Conservation (phyloP, 345 rosid genomes). For the Noccaea bulbosa region DNA sequence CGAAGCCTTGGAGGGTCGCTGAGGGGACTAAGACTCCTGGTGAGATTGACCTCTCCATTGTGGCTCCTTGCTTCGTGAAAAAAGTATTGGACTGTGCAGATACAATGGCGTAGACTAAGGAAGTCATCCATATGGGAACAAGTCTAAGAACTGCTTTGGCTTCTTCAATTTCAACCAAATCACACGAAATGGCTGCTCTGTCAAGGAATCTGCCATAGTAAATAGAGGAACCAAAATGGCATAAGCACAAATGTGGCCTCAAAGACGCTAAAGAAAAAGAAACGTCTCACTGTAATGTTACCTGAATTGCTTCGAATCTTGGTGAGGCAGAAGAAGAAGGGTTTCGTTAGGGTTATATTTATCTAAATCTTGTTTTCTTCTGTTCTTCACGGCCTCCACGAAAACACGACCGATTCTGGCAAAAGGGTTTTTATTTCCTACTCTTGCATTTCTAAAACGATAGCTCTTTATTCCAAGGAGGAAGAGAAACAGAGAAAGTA, state of each 20-base stretch:
- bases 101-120: conserved; percentile 52
- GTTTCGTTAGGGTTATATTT: conserved; percentile 16
- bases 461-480: conserved; percentile 42
- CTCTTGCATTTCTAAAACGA: conserved; percentile 16
- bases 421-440: conserved; percentile 29
- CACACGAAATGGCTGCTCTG: conserved; percentile 47
- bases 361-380: not conserved
- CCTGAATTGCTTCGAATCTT: conserved; percentile 50
- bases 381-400: conserved; percentile 39
- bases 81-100: conserved; percentile 57
- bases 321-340: conserved; percentile 27
- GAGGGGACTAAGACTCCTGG: conserved; percentile 48
- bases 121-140: conserved; percentile 55
- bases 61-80: conserved; percentile 64
- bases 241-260: not conserved
- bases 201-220: conserved; percentile 33
- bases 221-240: not conserved
- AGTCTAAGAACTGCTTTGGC: conserved; percentile 51
- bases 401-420: conserved; percentile 45
- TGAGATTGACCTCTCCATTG: conserved; percentile 52
- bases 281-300: conserved; percentile 23
- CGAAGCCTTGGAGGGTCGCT: conserved; percentile 57
- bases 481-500: conserved; percentile 41
- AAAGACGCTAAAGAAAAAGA: not conserved
- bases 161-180: conserved; percentile 52